Evolutionary conservation across 2,329 filamentous ascomycete genomes (phyloP).

Genomic region (Nigrospora osmanthi): DNA sequence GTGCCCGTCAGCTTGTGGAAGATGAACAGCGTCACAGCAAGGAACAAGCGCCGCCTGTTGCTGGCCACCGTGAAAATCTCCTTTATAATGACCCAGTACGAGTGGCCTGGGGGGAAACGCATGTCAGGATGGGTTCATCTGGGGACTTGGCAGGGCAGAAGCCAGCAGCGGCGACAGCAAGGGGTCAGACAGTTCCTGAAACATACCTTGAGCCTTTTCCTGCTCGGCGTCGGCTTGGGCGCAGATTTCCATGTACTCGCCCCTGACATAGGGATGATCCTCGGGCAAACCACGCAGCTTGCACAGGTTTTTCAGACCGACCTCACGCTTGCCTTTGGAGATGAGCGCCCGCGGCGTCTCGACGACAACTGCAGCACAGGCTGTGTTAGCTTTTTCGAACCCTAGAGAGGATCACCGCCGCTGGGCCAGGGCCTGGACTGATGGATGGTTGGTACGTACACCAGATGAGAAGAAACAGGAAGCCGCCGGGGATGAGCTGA

Average conservation of each 20-base stretch:
- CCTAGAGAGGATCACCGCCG: too few species aligned
- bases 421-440: too few species aligned
- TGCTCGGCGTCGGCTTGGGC: slow-evolving; percentile 24
- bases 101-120: slow-evolving; percentile 6
- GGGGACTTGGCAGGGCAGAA: too few species aligned
- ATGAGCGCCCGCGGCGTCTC: slow-evolving; percentile 27
- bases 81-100: slow-evolving; percentile 25
- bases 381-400: too few species aligned
- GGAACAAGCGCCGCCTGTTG: slow-evolving; percentile 24
- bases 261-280: slow-evolving; percentile 26
- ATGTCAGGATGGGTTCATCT: not conserved
- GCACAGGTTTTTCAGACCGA: slow-evolving; percentile 26
- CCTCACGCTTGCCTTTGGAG: slow-evolving; percentile 23
- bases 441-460: slow-evolving; percentile 9
- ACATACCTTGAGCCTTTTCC: slow-evolving; percentile 6
- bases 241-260: slow-evolving; percentile 28
- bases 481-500: slow-evolving; percentile 27
- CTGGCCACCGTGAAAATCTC: slow-evolving; percentile 19
- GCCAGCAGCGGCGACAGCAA: too few species aligned
- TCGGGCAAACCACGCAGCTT: slow-evolving; percentile 27
- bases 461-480: slow-evolving; percentile 25
- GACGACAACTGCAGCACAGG: slow-evolving; percentile 12
- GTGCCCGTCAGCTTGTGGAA: slow-evolving; percentile 34
- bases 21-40: slow-evolving; percentile 25
- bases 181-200: too few species aligned